Conservation (phyloP, 495 filamentous ascomycete species). For the Podospora didyma region DNA sequence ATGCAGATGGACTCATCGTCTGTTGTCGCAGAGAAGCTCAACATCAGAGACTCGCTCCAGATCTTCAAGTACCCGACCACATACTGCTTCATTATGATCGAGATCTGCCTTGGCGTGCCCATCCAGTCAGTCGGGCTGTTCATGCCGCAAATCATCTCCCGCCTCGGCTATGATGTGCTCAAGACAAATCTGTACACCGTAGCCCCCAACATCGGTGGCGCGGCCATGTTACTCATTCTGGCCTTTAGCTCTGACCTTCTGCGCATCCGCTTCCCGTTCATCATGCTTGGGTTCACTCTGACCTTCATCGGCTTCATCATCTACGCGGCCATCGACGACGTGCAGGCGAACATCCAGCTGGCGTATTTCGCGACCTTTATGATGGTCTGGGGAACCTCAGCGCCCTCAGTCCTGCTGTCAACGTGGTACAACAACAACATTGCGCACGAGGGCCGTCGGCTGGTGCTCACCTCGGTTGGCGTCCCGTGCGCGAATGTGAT, state of each 20-base stretch:
- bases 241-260: constrained; percentile 65
- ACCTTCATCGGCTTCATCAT: constrained; percentile 75
- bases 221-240: constrained; percentile 63
- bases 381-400: constrained; percentile 71
- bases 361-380: constrained; percentile 78
- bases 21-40: constrained; percentile 66
- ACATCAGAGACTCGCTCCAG: constrained; percentile 56
- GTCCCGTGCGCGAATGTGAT: constrained; percentile 79
- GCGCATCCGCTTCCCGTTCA: constrained; percentile 66
- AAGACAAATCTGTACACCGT: constrained; percentile 77
- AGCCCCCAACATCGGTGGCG: constrained; percentile 65
- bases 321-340: constrained; percentile 62
- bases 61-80: constrained; percentile 61
- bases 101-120: constrained; percentile 73
- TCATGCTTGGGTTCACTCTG: constrained; percentile 66
- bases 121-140: constrained; percentile 68
- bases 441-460: constrained; percentile 69
- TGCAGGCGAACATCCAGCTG: constrained; percentile 51
- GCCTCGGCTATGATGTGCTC: constrained; percentile 59
- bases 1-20: constrained; percentile 72
- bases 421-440: constrained; percentile 80
- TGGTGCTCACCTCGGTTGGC: constrained; percentile 66
- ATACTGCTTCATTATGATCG: constrained; percentile 62
- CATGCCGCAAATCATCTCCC: constrained; percentile 66
- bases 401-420: constrained; percentile 50